These are phyloP conservation scores for Nemania serpens DNA, from an alignment of 2,329 filamentous ascomycete genomes.

Conservation along the genomic window DNA sequence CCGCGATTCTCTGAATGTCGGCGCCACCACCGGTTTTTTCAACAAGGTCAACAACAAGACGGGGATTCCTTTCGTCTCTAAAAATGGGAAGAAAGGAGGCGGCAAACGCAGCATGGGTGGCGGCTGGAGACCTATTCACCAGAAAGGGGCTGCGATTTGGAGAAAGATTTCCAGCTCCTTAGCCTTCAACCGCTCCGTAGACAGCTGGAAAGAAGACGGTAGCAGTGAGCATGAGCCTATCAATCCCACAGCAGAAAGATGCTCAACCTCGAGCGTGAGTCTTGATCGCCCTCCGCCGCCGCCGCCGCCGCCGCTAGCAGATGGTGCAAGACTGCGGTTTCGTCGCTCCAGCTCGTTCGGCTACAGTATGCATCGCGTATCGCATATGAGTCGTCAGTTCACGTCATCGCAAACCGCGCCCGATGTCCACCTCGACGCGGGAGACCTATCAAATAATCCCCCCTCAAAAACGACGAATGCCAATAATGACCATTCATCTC, in stretches of 20 bases:
- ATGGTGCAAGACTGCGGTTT: not conserved
- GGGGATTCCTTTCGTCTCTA: not conserved
- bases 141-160: conserved; percentile 36
- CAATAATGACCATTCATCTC: conserved; percentile 11
- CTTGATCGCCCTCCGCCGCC: not conserved
- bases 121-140: conserved; percentile 34
- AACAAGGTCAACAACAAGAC: conserved; percentile 21
- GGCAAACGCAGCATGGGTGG: conserved; percentile 12
- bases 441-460: not conserved
- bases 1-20: conserved; percentile 17
- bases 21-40: not conserved
- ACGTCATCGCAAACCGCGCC: conserved; percentile 12
- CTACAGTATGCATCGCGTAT: conserved; percentile 29
- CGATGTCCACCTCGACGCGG: not conserved
- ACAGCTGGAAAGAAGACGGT: conserved; percentile 28
- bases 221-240: conserved; percentile 18
- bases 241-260: conserved; percentile 1
- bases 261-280: not conserved
- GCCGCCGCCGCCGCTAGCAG: not conserved
- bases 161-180: conserved; percentile 36
- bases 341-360: conserved; percentile 31
- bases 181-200: conserved; percentile 33
- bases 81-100: conserved; percentile 5
- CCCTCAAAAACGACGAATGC: conserved; percentile 1
- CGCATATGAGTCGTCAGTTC: conserved; percentile 25